Base-by-base conservation (phyloP, 2,329 filamentous ascomycete genomes). In the Sarocladium strictum region DNA sequence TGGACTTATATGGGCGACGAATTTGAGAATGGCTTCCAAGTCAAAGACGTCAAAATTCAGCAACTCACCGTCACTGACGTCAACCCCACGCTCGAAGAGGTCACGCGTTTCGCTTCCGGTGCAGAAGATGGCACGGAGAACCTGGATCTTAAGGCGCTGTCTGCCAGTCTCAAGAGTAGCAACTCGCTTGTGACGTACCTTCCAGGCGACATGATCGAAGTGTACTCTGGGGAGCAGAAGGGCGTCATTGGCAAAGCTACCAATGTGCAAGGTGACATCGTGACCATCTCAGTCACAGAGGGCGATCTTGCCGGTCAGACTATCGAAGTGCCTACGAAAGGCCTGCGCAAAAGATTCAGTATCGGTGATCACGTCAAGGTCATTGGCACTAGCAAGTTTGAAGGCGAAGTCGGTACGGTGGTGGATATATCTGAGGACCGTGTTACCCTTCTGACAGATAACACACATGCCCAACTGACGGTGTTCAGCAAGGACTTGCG, bases 311-410 rank as follows among this genome's bases (percentile, higher is more conserved):
- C 76, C 53, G 93, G 92, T 10, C 89, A 96, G 67, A 85, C 81
- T 4, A 94, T 99, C 45, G 93, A 97, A 67, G 92, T 96, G 11
- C 94, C 94, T 1, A 87, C 91, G 58, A 95, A 94, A 71, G 89
- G 90, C 43, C 78, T 99, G 24, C 89, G 94, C 56, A 99, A 99
- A 72, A 83, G 90, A 27, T 99, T 99, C 79, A 85, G 82, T 60
- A 81, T 92, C 58, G 94, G 94, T 76, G 94, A 99, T 65, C 94
- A 99, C 66, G 94, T 99, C 75, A 97, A 97, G 75, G 94, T 99
- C 61, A 96, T 97, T 67, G 93, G 94, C 54, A 93, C 92, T 37
- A 96, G 92, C 73, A 88, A 90, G 63, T 97, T 92, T 69, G 85
- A 89, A 54, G 94, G 97, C 63, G 94, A 99, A 72, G 88, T 97